These are phyloP conservation scores for Saksenaea oblongispora DNA, from an alignment of 371 early-diverging fungal species.

Conservation along the genomic window DNA sequence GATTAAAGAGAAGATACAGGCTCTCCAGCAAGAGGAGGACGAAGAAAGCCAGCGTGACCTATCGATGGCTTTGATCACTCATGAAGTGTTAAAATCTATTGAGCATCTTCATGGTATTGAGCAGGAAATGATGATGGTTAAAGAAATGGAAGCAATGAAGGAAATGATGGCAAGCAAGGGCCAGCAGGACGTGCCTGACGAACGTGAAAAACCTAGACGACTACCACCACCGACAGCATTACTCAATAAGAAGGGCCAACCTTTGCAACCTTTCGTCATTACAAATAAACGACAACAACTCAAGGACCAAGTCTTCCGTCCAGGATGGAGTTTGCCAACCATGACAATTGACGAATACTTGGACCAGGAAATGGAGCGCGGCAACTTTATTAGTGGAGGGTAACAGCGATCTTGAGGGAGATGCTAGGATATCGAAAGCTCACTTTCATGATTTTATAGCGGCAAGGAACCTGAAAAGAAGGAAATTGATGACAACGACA, in stretches of 20 bases:
- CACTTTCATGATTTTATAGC: slow-evolving; percentile 17
- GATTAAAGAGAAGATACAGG: slow-evolving; percentile 54
- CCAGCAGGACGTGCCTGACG: slow-evolving; percentile 17
- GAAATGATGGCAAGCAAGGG: slow-evolving; percentile 26
- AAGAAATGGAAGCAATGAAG: slow-evolving; percentile 59
- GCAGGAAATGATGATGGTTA: slow-evolving; percentile 76
- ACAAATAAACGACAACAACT: slow-evolving; percentile 76
- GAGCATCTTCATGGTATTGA: slow-evolving; percentile 65
- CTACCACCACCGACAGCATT: slow-evolving; percentile 49
- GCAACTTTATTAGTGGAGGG: slow-evolving; percentile 89
- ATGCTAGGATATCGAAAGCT: background rate
- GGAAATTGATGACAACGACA: slow-evolving; percentile 76
- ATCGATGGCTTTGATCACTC: slow-evolving; percentile 59
- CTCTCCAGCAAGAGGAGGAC: slow-evolving; percentile 45
- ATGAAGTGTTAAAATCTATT: slow-evolving; percentile 61
- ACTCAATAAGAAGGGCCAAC: slow-evolving; percentile 66
- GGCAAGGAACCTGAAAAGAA: slow-evolving; percentile 64
- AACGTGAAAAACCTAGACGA: slow-evolving; percentile 33
- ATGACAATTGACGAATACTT: slow-evolving; percentile 97
- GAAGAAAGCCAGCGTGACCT: slow-evolving; percentile 66
- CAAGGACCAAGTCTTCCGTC: slow-evolving; percentile 82
- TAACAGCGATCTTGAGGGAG: too few species aligned
- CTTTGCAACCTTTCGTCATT: slow-evolving; percentile 87
- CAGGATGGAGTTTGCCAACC: slow-evolving; percentile 89
- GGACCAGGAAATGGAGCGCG: slow-evolving; percentile 82